Evolutionary conservation across 2,329 filamentous ascomycete species (phyloP).

Genomic region (Malbranchea cinnamomea): DNA sequence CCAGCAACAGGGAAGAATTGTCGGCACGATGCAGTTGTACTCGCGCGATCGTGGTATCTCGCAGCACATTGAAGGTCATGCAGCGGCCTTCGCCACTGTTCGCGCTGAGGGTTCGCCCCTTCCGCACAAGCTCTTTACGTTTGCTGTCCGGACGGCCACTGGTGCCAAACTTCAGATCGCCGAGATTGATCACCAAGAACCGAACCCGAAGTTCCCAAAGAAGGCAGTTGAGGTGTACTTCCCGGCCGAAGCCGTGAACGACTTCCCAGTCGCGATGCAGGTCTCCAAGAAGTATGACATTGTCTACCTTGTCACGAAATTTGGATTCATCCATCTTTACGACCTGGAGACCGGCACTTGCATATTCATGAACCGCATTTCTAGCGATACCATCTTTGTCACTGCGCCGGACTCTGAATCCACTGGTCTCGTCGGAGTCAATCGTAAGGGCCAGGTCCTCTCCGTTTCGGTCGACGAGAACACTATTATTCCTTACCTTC

Average conservation of each 20-base stretch:
- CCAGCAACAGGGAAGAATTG: slow-evolving; percentile 80
- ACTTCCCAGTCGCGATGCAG: slow-evolving; percentile 97
- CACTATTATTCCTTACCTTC: slow-evolving; percentile 82
- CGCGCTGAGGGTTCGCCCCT: slow-evolving; percentile 75
- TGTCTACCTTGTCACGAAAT: slow-evolving; percentile 95
- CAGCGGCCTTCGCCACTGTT: slow-evolving; percentile 82
- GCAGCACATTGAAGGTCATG: slow-evolving; percentile 94
- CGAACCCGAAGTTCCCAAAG: slow-evolving; percentile 82
- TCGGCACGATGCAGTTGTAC: slow-evolving; percentile 93
- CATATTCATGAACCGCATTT: slow-evolving; percentile 99
- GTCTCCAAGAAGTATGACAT: slow-evolving; percentile 93
- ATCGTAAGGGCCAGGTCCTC: slow-evolving; percentile 92
- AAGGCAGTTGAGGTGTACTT: slow-evolving; percentile 98
- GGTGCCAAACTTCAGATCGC: slow-evolving; percentile 95
- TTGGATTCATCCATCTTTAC: slow-evolving; percentile 97
- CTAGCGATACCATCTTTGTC: slow-evolving; percentile 96
- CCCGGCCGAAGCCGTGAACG: slow-evolving; percentile 84
- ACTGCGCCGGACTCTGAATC: slow-evolving; percentile 73
- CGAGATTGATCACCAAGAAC: slow-evolving; percentile 84
- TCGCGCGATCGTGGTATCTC: slow-evolving; percentile 93
- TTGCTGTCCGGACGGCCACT: slow-evolving; percentile 76
- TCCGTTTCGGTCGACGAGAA: slow-evolving; percentile 86
- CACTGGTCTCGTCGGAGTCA: slow-evolving; percentile 82
- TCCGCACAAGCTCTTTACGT: slow-evolving; percentile 92
- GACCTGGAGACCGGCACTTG: slow-evolving; percentile 89